phyloP scores from a whole-genome alignment of 1,284 basidiomycete genomes.

The Meripilus lineatus region DNA sequence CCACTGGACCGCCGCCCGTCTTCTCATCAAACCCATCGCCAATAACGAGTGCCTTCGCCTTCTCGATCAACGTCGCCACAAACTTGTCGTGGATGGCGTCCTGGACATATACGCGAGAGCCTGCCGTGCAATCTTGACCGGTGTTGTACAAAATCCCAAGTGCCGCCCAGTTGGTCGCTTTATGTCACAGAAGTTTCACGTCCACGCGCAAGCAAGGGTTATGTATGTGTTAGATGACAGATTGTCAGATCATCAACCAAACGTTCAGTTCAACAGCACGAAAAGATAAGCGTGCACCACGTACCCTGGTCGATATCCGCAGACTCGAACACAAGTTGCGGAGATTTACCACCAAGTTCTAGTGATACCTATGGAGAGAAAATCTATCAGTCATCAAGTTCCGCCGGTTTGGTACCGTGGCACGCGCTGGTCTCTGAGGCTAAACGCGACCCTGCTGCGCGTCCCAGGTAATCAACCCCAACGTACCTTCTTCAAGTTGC shows the following conservation, averaged over 20 bases:
- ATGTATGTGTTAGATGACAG: not conserved
- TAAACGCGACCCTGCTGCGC: too few relatives aligned
- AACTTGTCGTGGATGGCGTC: constrained; percentile 85
- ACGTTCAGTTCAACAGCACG: too few relatives aligned
- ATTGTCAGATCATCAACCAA: not conserved
- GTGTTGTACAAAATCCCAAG: constrained; percentile 83
- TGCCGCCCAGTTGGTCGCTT: constrained; percentile 80
- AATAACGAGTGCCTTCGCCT: constrained; percentile 66
- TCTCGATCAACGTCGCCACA: constrained; percentile 58
- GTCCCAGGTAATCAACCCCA: not conserved
- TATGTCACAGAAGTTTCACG: not conserved
- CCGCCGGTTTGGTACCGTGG: too few relatives aligned
- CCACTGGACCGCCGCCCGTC: constrained; percentile 77
- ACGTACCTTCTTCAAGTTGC: constrained; percentile 82
- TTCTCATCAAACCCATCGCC: constrained; percentile 79
- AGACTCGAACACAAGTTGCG: constrained; percentile 80
- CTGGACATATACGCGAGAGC: constrained; percentile 82
- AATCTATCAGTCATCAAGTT: too few relatives aligned
- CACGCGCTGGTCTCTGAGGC: too few relatives aligned
- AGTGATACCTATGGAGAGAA: constrained; percentile 65
- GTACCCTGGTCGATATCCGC: constrained; percentile 79
- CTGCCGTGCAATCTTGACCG: constrained; percentile 87
- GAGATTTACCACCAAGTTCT: constrained; percentile 95
- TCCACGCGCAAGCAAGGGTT: not conserved
- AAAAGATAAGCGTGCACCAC: constrained; percentile 14